Percentiles rank a stretch among this genome's conserved stretches.
phyloP scores from a whole-genome alignment of 371 early-diverging fungal species.

The Furculomyces boomerangus region DNA sequence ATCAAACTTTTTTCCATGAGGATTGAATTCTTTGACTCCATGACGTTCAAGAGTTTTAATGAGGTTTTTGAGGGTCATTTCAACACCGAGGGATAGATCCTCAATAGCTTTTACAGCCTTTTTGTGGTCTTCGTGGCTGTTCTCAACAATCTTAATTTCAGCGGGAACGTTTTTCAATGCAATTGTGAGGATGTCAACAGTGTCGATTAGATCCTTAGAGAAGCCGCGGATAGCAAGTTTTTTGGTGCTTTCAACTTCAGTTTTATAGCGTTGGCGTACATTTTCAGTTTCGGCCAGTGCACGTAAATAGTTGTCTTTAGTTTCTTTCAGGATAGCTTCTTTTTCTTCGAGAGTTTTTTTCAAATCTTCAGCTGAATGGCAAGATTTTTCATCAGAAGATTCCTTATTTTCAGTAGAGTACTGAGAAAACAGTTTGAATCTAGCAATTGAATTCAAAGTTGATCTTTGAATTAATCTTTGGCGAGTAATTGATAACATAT shows the following conservation, averaged over 20 bases:
- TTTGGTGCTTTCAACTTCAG: conserved; percentile 63
- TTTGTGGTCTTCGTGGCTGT: conserved; percentile 34
- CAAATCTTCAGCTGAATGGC: too few relatives aligned
- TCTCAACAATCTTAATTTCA: conserved; percentile 28
- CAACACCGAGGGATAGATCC: conserved; percentile 72
- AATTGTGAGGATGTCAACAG: conserved; percentile 76
- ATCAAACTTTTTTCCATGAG: conserved; percentile 76
- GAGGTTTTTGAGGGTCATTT: conserved; percentile 74
- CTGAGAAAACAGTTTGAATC: too few relatives aligned
- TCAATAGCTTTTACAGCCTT: conserved; percentile 29
- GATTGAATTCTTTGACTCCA: conserved; percentile 68
- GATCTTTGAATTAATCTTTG: too few relatives aligned
- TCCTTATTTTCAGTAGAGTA: too few relatives aligned
- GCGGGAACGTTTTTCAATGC: conserved; percentile 58
- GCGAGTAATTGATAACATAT: too few relatives aligned
- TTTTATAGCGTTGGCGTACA: conserved; percentile 70
- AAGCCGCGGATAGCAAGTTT: conserved; percentile 88
- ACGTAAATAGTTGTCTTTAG: conserved; percentile 44
- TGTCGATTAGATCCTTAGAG: conserved; percentile 88
- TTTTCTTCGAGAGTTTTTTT: conserved; percentile 12
- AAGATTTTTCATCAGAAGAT: too few relatives aligned
- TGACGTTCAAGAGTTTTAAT: conserved; percentile 73
- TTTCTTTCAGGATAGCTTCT: conserved; percentile 24
- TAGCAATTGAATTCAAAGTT: too few relatives aligned
- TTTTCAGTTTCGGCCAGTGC: conserved; percentile 93